A percentile compares a stretch with the other conserved stretches of the same genome.
phyloP scores from a whole-genome alignment of 1,139 yeast species.

The Nakaseomyces bracarensis region DNA sequence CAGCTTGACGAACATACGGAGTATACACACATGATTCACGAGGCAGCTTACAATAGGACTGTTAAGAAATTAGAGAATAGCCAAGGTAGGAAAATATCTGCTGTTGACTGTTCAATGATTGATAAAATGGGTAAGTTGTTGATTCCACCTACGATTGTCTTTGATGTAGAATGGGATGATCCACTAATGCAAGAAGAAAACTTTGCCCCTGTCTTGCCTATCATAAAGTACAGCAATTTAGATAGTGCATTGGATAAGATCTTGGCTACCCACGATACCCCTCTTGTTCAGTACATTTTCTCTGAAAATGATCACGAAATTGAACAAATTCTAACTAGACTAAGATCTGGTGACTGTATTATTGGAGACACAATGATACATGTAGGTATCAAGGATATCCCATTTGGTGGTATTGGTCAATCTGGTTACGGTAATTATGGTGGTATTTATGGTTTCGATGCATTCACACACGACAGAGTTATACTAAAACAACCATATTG shows the following conservation, averaged over 20 bases:
- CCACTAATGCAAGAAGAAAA: conserved; percentile 66
- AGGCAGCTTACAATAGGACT: conserved; percentile 49
- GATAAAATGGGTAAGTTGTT: conserved; percentile 39
- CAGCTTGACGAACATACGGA: conserved; percentile 32
- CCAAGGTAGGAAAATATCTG: conserved; percentile 45
- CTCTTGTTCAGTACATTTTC: conserved; percentile 75
- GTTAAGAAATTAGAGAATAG: conserved; percentile 41
- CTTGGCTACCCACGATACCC: conserved; percentile 59
- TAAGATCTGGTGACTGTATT: conserved; percentile 69
- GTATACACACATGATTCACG: conserved; percentile 59
- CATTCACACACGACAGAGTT: conserved; percentile 72
- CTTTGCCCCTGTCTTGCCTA: conserved; percentile 82
- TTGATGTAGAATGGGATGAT: conserved; percentile 57
- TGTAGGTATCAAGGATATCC: conserved; percentile 61
- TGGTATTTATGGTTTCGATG: conserved; percentile 61
- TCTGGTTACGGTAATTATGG: conserved; percentile 83
- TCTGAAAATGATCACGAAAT: conserved; percentile 47
- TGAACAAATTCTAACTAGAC: conserved; percentile 41
- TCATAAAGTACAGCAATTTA: conserved; percentile 48
- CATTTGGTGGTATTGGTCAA: conserved; percentile 86
- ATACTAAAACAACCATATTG: conserved; percentile 59
- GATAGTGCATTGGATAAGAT: conserved; percentile 44
- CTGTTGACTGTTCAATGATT: conserved; percentile 48
- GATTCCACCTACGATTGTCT: conserved; percentile 69
- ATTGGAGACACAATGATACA: conserved; percentile 72